These are phyloP conservation scores for Aquilaria agallochum DNA, from an alignment of 441 rosid genomes.

Conservation along the genomic window DNA sequence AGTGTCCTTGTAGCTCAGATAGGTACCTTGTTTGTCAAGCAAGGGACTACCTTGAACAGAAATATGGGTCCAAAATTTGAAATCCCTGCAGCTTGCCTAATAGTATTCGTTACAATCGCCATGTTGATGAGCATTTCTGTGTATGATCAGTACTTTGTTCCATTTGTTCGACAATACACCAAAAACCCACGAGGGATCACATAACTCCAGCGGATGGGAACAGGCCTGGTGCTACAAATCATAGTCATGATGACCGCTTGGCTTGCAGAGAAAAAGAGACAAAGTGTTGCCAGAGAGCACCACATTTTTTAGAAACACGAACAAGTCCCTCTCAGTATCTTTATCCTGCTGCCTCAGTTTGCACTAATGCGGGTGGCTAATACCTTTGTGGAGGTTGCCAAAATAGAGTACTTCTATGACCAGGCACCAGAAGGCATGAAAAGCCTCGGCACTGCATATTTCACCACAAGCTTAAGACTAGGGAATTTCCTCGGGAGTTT, in stretches of 20 bases:
- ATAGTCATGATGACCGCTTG: constrained; percentile 25
- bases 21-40: constrained; percentile 32
- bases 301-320: constrained; percentile 5
- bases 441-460: constrained; percentile 36
- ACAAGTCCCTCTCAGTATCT: constrained; percentile 29
- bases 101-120: constrained; percentile 33
- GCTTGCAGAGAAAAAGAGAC: constrained; percentile 30
- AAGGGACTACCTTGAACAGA: constrained; percentile 32
- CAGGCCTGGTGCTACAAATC: constrained; percentile 26
- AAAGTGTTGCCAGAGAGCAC: constrained; percentile 18
- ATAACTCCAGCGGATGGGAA: constrained; percentile 42
- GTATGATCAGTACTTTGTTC: constrained; percentile 28
- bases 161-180: constrained; percentile 21
- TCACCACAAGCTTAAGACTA: constrained; percentile 31
- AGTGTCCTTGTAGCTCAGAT: constrained; percentile 27
- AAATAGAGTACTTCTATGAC: constrained; percentile 42
- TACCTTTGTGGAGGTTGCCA: constrained; percentile 32
- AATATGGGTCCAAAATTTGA: constrained; percentile 34
- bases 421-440: constrained; percentile 45
- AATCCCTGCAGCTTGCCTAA: constrained; percentile 33
- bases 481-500: constrained; percentile 38
- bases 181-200: constrained; percentile 40
- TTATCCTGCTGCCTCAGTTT: constrained; percentile 38
- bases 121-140: constrained; percentile 29
- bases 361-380: constrained; percentile 38